Evolutionary conservation across 306 rosid species (phyloP), one percentile per base, ranked within the genome.

Genomic region (Senna tora): DNA sequence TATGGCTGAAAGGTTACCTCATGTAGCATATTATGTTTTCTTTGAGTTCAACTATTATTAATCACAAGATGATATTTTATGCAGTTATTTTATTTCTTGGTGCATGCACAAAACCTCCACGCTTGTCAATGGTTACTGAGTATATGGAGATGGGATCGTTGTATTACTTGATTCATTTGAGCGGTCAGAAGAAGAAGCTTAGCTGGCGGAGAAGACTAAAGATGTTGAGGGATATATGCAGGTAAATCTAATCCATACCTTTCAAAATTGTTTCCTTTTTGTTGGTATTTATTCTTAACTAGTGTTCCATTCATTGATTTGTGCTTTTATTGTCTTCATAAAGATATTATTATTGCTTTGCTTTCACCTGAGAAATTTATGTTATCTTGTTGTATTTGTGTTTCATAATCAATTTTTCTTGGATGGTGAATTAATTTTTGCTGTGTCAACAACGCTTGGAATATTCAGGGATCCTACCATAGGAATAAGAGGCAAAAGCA

Each of bases 51-150:
- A 43, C 70, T 14, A 71, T 56, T 76, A 21, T 59, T 78, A 15
- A 74, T 70, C 32, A 46, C 41, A 20, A 62, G 71, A 28, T 84
- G 76, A 65, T 80, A 75, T 71, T 67, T 17, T 76, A 66, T 82
- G 90, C 99, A 95, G 99, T 95, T 77, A 91, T 95, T 77, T 85
- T 95, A 83, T 95, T 95, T 89, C 96, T 95, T 67, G 99, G 97
- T 70, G 99, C 99, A 57, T 95, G 97, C 87, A 91, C 97, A 21
- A 91, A 88, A 82, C 99, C 97, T 75, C 99, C 99, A 17, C 95
- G 89, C 69, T 79, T 95, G 79, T 95, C 99, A 47, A 95, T 95
- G 99, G 79, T 95, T 63, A 95, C 97, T 1, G 99, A 95, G 80
- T 95, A 88, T 75, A 95, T 95, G 99, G 99, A 95, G 81, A 83